phyloP scores from a whole-genome alignment of 176 grass and related monocot genomes.

The Metroxylon sagu region DNA sequence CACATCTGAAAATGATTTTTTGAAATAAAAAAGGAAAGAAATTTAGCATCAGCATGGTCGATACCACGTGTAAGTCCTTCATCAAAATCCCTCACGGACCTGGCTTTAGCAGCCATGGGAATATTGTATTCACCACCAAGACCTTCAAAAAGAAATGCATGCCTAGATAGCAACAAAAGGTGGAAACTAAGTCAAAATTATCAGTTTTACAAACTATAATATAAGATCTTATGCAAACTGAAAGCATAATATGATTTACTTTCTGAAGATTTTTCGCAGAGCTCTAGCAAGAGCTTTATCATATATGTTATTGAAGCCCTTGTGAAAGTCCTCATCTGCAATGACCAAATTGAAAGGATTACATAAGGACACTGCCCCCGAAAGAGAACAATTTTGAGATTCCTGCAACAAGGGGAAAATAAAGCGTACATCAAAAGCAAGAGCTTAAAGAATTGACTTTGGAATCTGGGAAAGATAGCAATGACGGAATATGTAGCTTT shows the following conservation, averaged over 20 bases:
- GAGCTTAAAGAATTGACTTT: not conserved
- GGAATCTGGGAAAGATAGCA: too few species aligned
- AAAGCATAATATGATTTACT: conserved; percentile 34
- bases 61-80: conserved; percentile 84
- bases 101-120: conserved; percentile 64
- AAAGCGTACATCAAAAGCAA: conserved; percentile 3
- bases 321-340: conserved; percentile 96
- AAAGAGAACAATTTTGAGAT: conserved; percentile 61
- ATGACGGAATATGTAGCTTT: too few species aligned
- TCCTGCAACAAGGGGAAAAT: conserved; percentile 40
- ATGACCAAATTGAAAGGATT: conserved; percentile 95
- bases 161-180: conserved; percentile 37
- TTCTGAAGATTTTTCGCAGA: conserved; percentile 63
- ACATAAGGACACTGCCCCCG: conserved; percentile 88
- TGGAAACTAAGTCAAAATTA: conserved; percentile 31
- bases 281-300: conserved; percentile 68
- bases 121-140: conserved; percentile 82
- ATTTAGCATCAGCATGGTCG: conserved; percentile 2
- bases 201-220: conserved; percentile 16
- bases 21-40: not conserved
- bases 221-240: conserved; percentile 8
- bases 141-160: conserved; percentile 74
- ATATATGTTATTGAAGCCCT: conserved; percentile 94
- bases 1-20: conserved; percentile 1
- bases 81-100: conserved; percentile 87